Conservation (phyloP, 768 basidiomycete species). For the Termitomyces sp. region DNA sequence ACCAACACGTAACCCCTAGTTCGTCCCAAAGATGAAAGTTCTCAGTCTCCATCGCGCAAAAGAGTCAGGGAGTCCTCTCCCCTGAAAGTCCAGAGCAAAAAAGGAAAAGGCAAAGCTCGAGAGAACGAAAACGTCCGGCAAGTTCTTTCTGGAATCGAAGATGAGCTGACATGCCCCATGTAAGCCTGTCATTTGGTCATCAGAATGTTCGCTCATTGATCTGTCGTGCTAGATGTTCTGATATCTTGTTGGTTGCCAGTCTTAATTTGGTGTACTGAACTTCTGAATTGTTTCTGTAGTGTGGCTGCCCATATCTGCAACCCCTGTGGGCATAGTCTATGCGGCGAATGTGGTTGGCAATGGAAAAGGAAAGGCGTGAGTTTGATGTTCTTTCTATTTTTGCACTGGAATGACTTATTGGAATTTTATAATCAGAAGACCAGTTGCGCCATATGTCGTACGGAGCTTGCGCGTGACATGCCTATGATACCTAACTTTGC, state of each 20-base stretch:
- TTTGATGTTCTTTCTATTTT: not conserved
- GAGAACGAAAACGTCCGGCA: constrained; percentile 15
- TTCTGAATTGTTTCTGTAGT: constrained; percentile 24
- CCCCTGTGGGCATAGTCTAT: constrained; percentile 72
- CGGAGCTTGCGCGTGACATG: constrained; percentile 27
- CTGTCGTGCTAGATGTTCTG: constrained; percentile 50
- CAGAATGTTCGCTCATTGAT: not conserved
- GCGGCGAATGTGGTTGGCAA: constrained; percentile 58
- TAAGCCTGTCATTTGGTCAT: constrained; percentile 27
- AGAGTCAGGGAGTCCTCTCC: constrained; percentile 9
- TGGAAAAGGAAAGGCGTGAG: constrained; percentile 56
- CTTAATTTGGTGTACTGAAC: not conserved
- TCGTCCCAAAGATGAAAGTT: not conserved
- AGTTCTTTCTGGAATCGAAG: constrained; percentile 46
- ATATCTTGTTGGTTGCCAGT: constrained; percentile 49
- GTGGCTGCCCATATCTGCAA: constrained; percentile 57
- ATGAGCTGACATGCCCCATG: constrained; percentile 71
- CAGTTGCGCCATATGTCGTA: constrained; percentile 58
- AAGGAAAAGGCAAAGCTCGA: constrained; percentile 38
- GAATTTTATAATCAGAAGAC: constrained; percentile 21
- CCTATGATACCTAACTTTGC: constrained; percentile 63
- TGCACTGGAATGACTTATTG: not conserved
- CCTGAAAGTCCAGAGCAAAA: constrained; percentile 21
- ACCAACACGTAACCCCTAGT: not conserved
- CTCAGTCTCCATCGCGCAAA: constrained; percentile 4